Evolutionary conservation across 176 grass and related monocot species (phyloP).

Genomic region (Carex cristatella): DNA sequence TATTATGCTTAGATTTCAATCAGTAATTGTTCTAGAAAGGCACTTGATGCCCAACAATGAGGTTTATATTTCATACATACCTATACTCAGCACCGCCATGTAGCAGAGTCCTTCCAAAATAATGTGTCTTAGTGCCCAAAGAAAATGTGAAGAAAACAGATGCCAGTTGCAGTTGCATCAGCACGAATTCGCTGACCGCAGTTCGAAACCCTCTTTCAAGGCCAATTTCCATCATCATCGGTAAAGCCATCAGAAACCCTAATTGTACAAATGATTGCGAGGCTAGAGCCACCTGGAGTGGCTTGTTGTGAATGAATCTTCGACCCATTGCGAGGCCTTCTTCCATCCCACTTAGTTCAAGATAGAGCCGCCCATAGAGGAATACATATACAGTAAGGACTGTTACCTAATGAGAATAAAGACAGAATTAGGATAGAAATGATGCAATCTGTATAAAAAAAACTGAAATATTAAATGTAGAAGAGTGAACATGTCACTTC

Average conservation of each 20-base stretch:
- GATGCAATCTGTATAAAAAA: background rate
- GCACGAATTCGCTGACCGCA: conserved; percentile 81
- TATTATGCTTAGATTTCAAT: background rate
- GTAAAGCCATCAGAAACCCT: conserved; percentile 84
- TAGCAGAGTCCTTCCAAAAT: conserved; percentile 85
- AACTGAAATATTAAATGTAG: background rate
- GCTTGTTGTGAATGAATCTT: conserved; percentile 62
- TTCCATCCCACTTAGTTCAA: conserved; percentile 86
- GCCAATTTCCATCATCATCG: conserved; percentile 98
- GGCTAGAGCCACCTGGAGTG: conserved; percentile 82
- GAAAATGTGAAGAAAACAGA: conserved; percentile 98
- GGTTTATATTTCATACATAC: background rate
- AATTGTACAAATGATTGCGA: conserved; percentile 94
- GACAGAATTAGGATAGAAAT: conserved; percentile 10
- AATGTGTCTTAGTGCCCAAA: conserved; percentile 92
- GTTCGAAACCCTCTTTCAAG: conserved; percentile 95
- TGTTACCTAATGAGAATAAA: conserved; percentile 51
- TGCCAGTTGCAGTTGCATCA: conserved; percentile 92
- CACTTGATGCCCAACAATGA: background rate
- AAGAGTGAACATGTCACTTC: background rate
- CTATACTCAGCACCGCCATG: conserved; percentile 86
- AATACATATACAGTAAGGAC: conserved; percentile 90
- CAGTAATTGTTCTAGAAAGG: background rate
- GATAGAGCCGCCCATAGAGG: conserved; percentile 83
- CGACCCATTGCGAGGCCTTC: conserved; percentile 44